Conservation (phyloP, 2,329 filamentous ascomycete species). For the Hypoxylon sp. region DNA sequence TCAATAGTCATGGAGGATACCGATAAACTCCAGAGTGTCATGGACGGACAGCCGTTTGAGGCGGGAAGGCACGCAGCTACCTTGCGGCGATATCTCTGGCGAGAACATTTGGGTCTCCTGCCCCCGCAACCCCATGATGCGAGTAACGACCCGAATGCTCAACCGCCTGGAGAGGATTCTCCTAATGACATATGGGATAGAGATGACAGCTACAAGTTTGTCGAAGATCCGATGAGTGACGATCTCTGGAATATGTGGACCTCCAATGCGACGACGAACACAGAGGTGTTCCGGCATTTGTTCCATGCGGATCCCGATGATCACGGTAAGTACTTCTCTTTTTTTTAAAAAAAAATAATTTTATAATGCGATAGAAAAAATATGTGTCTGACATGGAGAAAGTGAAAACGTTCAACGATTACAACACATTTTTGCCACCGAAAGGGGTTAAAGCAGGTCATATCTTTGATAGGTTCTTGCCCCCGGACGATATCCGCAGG, state of each 20-base stretch:
- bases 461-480: constrained; percentile 83
- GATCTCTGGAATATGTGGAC: constrained; percentile 79
- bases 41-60: constrained; percentile 82
- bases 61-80: constrained; percentile 87
- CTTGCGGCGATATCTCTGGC: constrained; percentile 85
- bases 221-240: constrained; percentile 78
- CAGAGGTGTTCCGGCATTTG: constrained; percentile 79
- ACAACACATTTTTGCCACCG: constrained; percentile 81
- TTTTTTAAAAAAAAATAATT: neutral
- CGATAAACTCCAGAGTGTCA: constrained; percentile 75
- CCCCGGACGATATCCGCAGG: constrained; percentile 76
- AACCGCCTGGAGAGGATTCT: constrained; percentile 75
- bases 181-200: constrained; percentile 73
- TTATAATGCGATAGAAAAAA: too few species aligned
- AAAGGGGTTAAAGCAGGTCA: constrained; percentile 84
- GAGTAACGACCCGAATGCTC: constrained; percentile 76
- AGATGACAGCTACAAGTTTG: constrained; percentile 73
- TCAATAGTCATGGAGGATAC: constrained; percentile 91
- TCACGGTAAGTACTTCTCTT: constrained; percentile 67
- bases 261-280: constrained; percentile 76
- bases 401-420: constrained; percentile 92
- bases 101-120: constrained; percentile 89
- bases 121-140: constrained; percentile 79
- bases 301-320: constrained; percentile 94
- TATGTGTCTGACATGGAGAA: constrained; percentile 23